Percentiles rank a stretch among this genome's conserved stretches.
Conservation (phyloP, 768 basidiomycete genomes). For the Boletus reticulatus region DNA sequence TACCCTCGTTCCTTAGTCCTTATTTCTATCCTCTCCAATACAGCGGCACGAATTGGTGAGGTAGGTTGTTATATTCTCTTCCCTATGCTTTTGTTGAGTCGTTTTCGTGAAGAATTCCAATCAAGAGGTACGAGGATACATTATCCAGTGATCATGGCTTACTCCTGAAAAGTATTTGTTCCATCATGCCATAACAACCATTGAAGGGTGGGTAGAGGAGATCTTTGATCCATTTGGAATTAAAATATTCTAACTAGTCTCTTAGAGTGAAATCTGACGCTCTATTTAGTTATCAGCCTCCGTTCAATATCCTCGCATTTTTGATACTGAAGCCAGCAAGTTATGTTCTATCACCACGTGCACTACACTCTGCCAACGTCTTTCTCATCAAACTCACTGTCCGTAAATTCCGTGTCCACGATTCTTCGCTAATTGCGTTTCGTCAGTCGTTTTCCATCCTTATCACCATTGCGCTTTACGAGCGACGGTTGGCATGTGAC, state of each 20-base stretch:
- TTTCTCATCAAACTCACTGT: slow-evolving; percentile 83
- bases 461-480: slow-evolving; percentile 73
- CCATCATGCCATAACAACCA: slow-evolving; percentile 81
- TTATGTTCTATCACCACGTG: slow-evolving; percentile 70
- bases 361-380: slow-evolving; percentile 82
- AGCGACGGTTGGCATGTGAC: slow-evolving; percentile 62
- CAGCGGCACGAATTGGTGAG: slow-evolving; percentile 73
- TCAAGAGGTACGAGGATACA: slow-evolving; percentile 45
- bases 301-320: slow-evolving; percentile 84
- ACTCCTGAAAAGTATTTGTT: slow-evolving; percentile 66
- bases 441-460: slow-evolving; percentile 72
- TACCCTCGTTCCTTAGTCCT: slow-evolving; percentile 40
- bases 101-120: slow-evolving; percentile 48
- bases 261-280: slow-evolving; percentile 83
- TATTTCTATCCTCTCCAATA: slow-evolving; percentile 89
- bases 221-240: not conserved
- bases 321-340: slow-evolving; percentile 76
- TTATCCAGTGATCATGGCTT: slow-evolving; percentile 4
- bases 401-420: slow-evolving; percentile 16
- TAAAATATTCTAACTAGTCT: slow-evolving; percentile 1
- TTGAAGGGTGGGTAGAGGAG: slow-evolving; percentile 65
- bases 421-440: not conserved
- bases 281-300: slow-evolving; percentile 88
- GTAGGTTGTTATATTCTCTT: slow-evolving; percentile 31
- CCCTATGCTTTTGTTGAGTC: not conserved